Evolutionary conservation across 2,329 filamentous ascomycete genomes (phyloP).

Genomic region (Penicillium sp.): DNA sequence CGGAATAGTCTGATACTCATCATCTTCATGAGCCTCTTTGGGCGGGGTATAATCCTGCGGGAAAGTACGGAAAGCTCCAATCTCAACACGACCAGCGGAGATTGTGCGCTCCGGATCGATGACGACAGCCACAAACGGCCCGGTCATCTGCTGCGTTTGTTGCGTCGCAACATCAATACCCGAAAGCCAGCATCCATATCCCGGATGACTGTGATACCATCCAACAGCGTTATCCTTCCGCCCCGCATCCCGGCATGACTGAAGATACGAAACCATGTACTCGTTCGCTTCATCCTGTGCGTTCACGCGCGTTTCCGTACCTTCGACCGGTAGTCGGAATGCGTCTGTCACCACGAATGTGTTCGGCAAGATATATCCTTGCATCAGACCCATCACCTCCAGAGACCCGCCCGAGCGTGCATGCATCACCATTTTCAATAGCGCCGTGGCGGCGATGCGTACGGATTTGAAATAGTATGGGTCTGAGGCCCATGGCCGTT

Average conservation of each 20-base stretch:
- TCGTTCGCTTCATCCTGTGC: conserved; percentile 95
- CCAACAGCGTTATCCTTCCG: conserved; percentile 89
- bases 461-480: conserved; percentile 89
- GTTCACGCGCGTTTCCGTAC: conserved; percentile 97
- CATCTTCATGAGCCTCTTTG: conserved; percentile 46
- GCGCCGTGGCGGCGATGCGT: conserved; percentile 86
- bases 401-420: conserved; percentile 88
- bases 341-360: conserved; percentile 89
- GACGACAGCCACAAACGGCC: conserved; percentile 93
- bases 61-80: conserved; percentile 92
- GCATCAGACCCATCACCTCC: conserved; percentile 98
- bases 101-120: conserved; percentile 96
- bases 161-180: conserved; percentile 95
- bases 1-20: conserved; percentile 62
- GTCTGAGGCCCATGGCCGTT: conserved; percentile 73
- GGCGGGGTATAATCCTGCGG: conserved; percentile 68
- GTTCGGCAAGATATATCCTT: conserved; percentile 83
- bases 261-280: conserved; percentile 87
- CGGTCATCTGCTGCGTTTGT: conserved; percentile 80
- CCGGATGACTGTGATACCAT: conserved; percentile 97
- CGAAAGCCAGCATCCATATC: conserved; percentile 96
- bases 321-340: conserved; percentile 90
- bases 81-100: conserved; percentile 91
- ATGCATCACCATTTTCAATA: conserved; percentile 99
- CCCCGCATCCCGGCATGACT: conserved; percentile 70